Conservation (phyloP, 2,329 filamentous ascomycete genomes). For the Alternaria metachromatica region DNA sequence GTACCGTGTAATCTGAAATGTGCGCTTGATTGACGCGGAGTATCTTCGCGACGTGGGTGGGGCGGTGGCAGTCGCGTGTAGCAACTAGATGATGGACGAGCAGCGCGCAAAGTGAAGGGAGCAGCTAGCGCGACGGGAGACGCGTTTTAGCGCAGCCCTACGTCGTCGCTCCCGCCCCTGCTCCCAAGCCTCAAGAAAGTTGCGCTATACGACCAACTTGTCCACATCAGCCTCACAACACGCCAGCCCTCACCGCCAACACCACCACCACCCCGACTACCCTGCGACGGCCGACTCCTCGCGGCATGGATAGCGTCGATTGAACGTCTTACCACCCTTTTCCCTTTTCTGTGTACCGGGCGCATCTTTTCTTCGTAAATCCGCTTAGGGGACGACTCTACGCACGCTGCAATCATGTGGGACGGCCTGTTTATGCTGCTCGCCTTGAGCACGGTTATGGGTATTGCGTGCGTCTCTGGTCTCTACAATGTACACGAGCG, state of each 20-base stretch:
- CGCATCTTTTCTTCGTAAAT: constrained; percentile 22
- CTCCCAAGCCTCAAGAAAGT: constrained; percentile 16
- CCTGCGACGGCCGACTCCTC: constrained; percentile 2
- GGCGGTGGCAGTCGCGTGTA: not conserved
- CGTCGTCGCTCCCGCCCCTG: constrained; percentile 12
- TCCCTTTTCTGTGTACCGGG: constrained; percentile 20
- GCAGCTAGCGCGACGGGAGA: constrained; percentile 29
- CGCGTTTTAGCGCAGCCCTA: constrained; percentile 36
- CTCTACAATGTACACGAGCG: not conserved
- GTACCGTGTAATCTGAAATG: not conserved
- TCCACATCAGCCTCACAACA: constrained; percentile 3
- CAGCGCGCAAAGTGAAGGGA: constrained; percentile 20
- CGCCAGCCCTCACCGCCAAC: constrained; percentile 8
- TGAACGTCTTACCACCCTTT: constrained; percentile 14
- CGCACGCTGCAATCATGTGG: constrained; percentile 53
- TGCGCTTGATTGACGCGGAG: not conserved
- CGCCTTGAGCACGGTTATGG: constrained; percentile 70
- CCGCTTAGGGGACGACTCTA: constrained; percentile 14
- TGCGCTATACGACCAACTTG: constrained; percentile 12
- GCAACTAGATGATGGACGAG: not conserved
- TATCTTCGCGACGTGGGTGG: not conserved
- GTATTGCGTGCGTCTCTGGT: constrained; percentile 60
- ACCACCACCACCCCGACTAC: constrained; percentile 1
- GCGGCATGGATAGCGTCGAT: constrained; percentile 25
- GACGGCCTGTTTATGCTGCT: constrained; percentile 71